Percentiles rank a stretch among this genome's conserved stretches.
These are phyloP conservation scores for Cyclanthera cordifolia DNA, from an alignment of 306 rosid genomes.

Conservation along the genomic window DNA sequence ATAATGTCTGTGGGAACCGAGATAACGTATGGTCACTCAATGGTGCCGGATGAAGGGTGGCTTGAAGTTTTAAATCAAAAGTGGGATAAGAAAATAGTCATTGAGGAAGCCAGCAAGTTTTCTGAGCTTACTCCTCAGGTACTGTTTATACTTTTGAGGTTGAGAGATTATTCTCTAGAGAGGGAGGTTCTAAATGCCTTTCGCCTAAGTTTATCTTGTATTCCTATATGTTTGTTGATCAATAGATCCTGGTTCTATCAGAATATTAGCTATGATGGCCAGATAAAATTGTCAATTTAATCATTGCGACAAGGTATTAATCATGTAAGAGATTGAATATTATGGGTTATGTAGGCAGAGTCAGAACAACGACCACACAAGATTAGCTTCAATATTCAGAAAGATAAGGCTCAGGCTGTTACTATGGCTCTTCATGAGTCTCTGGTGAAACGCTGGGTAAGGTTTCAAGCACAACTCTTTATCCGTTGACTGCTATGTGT, in stretches of 20 bases:
- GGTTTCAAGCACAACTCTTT: slow-evolving; percentile 15
- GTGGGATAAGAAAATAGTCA: slow-evolving; percentile 65
- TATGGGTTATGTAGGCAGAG: slow-evolving; percentile 52
- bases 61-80: slow-evolving; percentile 58
- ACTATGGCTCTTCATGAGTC: slow-evolving; percentile 54
- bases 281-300: neutral
- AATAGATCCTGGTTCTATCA: no score
- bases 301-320: slow-evolving; percentile 1
- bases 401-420: slow-evolving; percentile 63
- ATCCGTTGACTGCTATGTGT: neutral
- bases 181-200: no score
- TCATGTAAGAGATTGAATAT: slow-evolving; percentile 13
- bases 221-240: no score
- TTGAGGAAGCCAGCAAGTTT: slow-evolving; percentile 64
- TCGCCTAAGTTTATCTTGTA: no score
- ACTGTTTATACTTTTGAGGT: neutral
- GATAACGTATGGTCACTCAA: slow-evolving; percentile 70
- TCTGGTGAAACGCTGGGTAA: slow-evolving; percentile 58
- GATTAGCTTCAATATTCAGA: slow-evolving; percentile 74
- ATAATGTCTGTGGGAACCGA: slow-evolving; percentile 97
- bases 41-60: slow-evolving; percentile 93
- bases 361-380: slow-evolving; percentile 85
- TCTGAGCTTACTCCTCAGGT: slow-evolving; percentile 82
- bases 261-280: no score
- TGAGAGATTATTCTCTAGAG: no score